These are phyloP conservation scores for Neofusicoccum laricinum DNA, from an alignment of 2,329 filamentous ascomycete genomes.

Conservation along the genomic window DNA sequence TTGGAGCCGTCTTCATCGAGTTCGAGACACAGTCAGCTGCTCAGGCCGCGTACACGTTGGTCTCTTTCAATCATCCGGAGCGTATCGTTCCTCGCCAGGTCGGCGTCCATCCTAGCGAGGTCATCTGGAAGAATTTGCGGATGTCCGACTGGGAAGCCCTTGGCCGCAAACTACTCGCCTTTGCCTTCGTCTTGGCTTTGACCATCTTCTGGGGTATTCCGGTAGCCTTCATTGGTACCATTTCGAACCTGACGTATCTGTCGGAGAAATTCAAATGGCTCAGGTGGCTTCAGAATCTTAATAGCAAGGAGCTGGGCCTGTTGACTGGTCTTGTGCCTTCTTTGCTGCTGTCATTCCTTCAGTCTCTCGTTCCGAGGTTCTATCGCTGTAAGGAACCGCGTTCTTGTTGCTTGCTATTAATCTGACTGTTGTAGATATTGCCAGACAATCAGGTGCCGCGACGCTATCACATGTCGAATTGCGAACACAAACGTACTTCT, in stretches of 20 bases:
- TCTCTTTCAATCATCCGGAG: conserved; percentile 68
- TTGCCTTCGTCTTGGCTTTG: conserved; percentile 38
- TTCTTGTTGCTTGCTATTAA: neutral
- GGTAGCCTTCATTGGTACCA: conserved; percentile 42
- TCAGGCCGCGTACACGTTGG: conserved; percentile 76
- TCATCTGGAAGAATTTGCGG: conserved; percentile 47
- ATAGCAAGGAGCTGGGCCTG: conserved; percentile 40
- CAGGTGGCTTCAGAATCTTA: conserved; percentile 42
- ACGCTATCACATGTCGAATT: conserved; percentile 46
- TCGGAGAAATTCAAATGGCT: conserved; percentile 37
- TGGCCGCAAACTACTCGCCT: conserved; percentile 32
- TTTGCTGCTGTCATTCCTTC: conserved; percentile 42
- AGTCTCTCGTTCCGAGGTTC: conserved; percentile 45
- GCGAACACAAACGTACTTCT: conserved; percentile 38
- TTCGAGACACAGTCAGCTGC: conserved; percentile 80
- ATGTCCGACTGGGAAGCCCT: conserved; percentile 33
- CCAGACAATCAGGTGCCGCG: conserved; percentile 35
- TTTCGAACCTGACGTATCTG: conserved; percentile 47
- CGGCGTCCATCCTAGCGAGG: conserved; percentile 44
- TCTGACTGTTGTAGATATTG: conserved; percentile 30
- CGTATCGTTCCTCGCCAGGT: conserved; percentile 36
- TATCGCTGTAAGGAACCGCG: conserved; percentile 30
- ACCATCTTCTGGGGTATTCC: conserved; percentile 48
- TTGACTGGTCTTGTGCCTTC: conserved; percentile 46
- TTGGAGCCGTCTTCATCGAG: conserved; percentile 82